Conservation (phyloP, 2,329 filamentous ascomycete genomes). For the Aspergillus calidoustus region DNA sequence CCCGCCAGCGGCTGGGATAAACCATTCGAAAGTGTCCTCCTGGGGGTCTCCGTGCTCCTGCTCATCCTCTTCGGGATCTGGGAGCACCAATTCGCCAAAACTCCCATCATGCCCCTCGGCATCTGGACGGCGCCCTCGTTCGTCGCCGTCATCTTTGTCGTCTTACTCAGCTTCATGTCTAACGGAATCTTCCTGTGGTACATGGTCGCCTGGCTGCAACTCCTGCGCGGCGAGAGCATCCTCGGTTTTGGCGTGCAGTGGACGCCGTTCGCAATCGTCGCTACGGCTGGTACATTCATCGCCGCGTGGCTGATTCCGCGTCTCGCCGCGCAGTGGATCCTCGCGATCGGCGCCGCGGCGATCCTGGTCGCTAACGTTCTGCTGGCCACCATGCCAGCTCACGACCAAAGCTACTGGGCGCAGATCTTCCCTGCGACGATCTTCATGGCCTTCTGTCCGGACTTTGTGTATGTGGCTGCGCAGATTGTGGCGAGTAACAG, state of each 20-base stretch:
- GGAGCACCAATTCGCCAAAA: conserved; percentile 45
- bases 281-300: conserved; percentile 41
- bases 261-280: conserved; percentile 49
- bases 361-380: conserved; percentile 38
- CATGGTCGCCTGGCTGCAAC: conserved; percentile 50
- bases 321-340: conserved; percentile 53
- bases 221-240: conserved; percentile 47
- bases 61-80: conserved; percentile 43
- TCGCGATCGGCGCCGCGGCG: conserved; percentile 49
- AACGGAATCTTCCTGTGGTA: conserved; percentile 56
- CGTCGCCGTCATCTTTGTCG: conserved; percentile 47
- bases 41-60: conserved; percentile 45
- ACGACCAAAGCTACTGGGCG: conserved; percentile 51
- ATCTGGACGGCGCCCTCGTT: conserved; percentile 54
- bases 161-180: conserved; percentile 54
- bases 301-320: conserved; percentile 55
- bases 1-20: conserved; percentile 52
- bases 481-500: conserved; percentile 60
- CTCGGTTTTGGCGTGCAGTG: conserved; percentile 47
- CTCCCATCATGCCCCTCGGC: conserved; percentile 52
- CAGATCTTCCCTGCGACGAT: conserved; percentile 47
- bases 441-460: conserved; percentile 48
- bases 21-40: conserved; percentile 47
- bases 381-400: conserved; percentile 51
- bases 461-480: conserved; percentile 56